Evolutionary conservation across 1,284 basidiomycete genomes (phyloP).

Genomic region (Schizopora paradoxa): DNA sequence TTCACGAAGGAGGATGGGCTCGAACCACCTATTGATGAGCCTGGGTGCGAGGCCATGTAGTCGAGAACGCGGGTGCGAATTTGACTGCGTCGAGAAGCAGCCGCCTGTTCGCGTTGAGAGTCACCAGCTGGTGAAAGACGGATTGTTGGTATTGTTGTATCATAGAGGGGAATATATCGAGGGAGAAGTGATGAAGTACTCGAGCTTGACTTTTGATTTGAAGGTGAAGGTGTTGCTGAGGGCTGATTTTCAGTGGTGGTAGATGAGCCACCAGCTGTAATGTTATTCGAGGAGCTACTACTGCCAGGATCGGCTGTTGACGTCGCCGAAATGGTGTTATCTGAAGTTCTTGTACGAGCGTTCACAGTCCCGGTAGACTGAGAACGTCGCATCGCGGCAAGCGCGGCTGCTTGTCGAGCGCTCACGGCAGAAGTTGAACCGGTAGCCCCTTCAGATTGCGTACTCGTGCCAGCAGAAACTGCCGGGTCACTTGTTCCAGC

Average conservation of each 20-base stretch:
- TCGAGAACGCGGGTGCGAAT: too few relatives aligned
- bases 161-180: too few relatives aligned
- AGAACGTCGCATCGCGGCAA: slow-evolving; percentile 33
- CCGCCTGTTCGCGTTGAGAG: slow-evolving; percentile 14
- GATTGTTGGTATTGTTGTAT: slow-evolving; percentile 1
- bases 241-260: too few relatives aligned
- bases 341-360: slow-evolving; percentile 1
- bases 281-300: too few relatives aligned
- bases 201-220: neutral
- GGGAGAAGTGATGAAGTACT: too few relatives aligned
- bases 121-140: slow-evolving; percentile 1
- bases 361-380: slow-evolving; percentile 9
- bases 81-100: slow-evolving; percentile 9
- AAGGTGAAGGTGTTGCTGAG: too few relatives aligned
- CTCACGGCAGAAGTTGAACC: slow-evolving; percentile 14
- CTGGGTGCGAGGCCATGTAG: too few relatives aligned
- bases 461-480: slow-evolving; percentile 1
- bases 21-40: neutral
- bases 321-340: slow-evolving; percentile 3
- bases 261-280: too few relatives aligned
- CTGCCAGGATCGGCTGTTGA: too few relatives aligned
- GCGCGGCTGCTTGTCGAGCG: slow-evolving; percentile 32
- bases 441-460: slow-evolving; percentile 6
- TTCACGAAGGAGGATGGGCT: slow-evolving; percentile 4
- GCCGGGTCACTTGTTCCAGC: neutral